These are phyloP conservation scores for Kalmusia sp. DNA, from an alignment of 2,329 filamentous ascomycete genomes.

Conservation along the genomic window DNA sequence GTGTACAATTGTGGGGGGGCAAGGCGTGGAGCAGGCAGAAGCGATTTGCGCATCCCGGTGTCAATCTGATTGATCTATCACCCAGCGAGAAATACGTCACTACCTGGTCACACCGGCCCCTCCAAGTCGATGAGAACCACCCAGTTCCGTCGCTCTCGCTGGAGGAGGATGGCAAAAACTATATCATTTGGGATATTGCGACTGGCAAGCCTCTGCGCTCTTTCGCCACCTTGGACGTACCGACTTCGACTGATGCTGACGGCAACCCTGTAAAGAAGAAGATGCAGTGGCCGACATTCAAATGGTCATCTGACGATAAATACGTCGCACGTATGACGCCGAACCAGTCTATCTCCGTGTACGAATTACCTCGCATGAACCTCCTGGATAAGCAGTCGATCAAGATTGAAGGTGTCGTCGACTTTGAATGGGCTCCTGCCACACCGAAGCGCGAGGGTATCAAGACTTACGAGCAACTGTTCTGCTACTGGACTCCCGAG, in stretches of 20 bases:
- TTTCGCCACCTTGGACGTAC: constrained; percentile 87
- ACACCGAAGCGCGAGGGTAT: constrained; percentile 81
- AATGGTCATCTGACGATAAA: constrained; percentile 98
- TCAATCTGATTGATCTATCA: constrained; percentile 96
- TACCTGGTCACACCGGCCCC: constrained; percentile 95
- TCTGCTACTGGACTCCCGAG: constrained; percentile 99
- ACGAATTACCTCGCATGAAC: constrained; percentile 88
- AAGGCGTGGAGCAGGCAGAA: constrained; percentile 87
- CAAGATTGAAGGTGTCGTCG: constrained; percentile 95
- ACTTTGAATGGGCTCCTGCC: constrained; percentile 97
- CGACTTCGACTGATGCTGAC: constrained; percentile 67
- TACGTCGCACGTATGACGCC: constrained; percentile 93
- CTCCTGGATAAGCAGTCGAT: constrained; percentile 88
- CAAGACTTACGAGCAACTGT: constrained; percentile 92
- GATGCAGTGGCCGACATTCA: constrained; percentile 98
- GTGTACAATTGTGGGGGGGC: constrained; percentile 97
- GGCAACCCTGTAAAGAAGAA: constrained; percentile 81
- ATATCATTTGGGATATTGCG: constrained; percentile 96
- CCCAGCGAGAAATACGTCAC: constrained; percentile 91
- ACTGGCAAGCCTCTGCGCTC: constrained; percentile 90
- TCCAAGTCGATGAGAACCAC: constrained; percentile 89
- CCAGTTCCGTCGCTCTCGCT: constrained; percentile 73
- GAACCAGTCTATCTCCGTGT: constrained; percentile 87
- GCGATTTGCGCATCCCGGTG: constrained; percentile 92
- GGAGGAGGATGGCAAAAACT: constrained; percentile 99